These are phyloP conservation scores for Amphibolis antarctica DNA, from an alignment of 106 monocot species.

Conservation along the genomic window DNA sequence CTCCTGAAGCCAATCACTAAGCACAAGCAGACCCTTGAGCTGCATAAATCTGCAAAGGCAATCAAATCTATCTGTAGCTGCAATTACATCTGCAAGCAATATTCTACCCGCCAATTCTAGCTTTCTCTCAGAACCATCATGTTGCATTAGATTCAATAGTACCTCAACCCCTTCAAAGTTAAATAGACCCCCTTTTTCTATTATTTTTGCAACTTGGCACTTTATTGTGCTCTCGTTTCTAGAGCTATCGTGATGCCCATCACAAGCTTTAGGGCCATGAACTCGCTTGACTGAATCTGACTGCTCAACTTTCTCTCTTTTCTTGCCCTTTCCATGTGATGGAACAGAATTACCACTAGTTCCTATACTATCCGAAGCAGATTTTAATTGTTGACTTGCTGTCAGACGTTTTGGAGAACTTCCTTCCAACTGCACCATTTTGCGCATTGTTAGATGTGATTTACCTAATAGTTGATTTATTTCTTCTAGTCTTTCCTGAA, in stretches of 20 bases:
- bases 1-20: slow-evolving; percentile 88
- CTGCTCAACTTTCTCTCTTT: slow-evolving; percentile 30
- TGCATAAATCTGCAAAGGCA: slow-evolving; percentile 69
- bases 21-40: slow-evolving; percentile 44
- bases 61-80: slow-evolving; percentile 65
- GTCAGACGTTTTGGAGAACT: slow-evolving; percentile 68
- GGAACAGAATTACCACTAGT: slow-evolving; percentile 37
- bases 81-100: slow-evolving; percentile 79
- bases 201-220: slow-evolving; percentile 59
- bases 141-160: slow-evolving; percentile 66
- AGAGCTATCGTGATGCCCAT: slow-evolving; percentile 39
- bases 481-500: slow-evolving; percentile 84
- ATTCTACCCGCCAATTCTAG: slow-evolving; percentile 52
- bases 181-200: slow-evolving; percentile 65
- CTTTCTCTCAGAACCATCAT: slow-evolving; percentile 61
- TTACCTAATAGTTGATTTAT: slow-evolving; percentile 66
- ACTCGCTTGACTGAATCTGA: slow-evolving; percentile 53
- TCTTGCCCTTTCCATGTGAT: slow-evolving; percentile 54
- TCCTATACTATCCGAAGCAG: slow-evolving; percentile 55
- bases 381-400: slow-evolving; percentile 59
- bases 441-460: slow-evolving; percentile 80
- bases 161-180: slow-evolving; percentile 62
- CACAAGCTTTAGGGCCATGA: slow-evolving; percentile 28
- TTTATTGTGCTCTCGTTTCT: slow-evolving; percentile 43
- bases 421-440: slow-evolving; percentile 71